Conservation (phyloP, 306 rosid genomes). For the Trifolium repens region DNA sequence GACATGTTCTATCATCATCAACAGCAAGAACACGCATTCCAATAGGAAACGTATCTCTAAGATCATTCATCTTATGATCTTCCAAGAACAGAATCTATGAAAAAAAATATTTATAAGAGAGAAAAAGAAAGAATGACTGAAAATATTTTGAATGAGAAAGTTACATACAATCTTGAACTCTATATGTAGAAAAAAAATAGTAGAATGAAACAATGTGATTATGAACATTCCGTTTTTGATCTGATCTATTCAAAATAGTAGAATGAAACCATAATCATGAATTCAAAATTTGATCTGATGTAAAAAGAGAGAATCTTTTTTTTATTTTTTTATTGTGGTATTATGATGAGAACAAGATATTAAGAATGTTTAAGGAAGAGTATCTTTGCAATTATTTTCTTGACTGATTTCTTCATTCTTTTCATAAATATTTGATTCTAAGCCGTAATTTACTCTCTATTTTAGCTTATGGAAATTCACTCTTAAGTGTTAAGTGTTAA, state of each 20-base stretch:
- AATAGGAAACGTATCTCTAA: slow-evolving; percentile 66
- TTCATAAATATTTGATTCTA: neutral
- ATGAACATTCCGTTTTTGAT: slow-evolving; percentile 40
- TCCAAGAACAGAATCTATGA: neutral
- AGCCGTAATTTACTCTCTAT: neutral
- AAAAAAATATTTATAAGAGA: slow-evolving; percentile 19
- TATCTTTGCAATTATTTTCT: neutral
- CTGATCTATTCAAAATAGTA: too few species aligned
- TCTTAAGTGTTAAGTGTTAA: too few species aligned
- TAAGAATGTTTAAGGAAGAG: neutral
- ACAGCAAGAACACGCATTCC: slow-evolving; percentile 98
- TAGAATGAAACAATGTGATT: neutral
- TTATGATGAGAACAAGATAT: neutral
- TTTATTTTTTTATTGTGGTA: too few species aligned
- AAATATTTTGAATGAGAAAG: neutral
- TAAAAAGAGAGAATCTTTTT: too few species aligned
- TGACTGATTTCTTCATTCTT: slow-evolving; percentile 20
- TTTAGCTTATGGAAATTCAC: neutral
- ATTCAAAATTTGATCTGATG: neutral
- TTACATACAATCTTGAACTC: slow-evolving; percentile 50
- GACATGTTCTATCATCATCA: slow-evolving; percentile 89
- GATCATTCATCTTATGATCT: slow-evolving; percentile 47
- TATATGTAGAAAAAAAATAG: neutral
- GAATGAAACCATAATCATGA: slow-evolving; percentile 7
- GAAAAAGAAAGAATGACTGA: neutral